Conservation (phyloP, 2,329 filamentous ascomycete genomes). For the Ophiostoma piceae region DNA sequence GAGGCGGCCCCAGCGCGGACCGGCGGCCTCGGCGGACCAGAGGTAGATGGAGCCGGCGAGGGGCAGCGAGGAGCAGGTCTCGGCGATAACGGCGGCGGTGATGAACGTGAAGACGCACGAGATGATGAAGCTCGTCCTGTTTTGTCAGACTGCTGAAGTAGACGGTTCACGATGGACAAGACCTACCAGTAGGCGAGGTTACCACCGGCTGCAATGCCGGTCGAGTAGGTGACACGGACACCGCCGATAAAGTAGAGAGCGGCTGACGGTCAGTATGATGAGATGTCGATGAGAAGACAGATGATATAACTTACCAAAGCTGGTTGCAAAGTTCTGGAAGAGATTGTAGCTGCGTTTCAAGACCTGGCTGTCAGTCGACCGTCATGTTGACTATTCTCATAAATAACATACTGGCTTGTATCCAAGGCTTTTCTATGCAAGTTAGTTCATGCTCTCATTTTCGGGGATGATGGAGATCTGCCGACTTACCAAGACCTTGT, state of each 20-base stretch:
- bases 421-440: background rate
- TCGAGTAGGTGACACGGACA: slow-evolving; percentile 24
- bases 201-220: slow-evolving; percentile 23
- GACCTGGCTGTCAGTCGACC: slow-evolving; percentile 2
- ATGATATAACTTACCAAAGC: slow-evolving; percentile 8
- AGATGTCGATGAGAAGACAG: background rate
- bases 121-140: slow-evolving; percentile 19
- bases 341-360: slow-evolving; percentile 24
- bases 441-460: background rate
- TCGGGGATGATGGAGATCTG: background rate
- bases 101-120: slow-evolving; percentile 22
- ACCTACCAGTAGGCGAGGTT: slow-evolving; percentile 25
- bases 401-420: slow-evolving; percentile 8
- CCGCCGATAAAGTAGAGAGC: slow-evolving; percentile 26
- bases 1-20: slow-evolving; percentile 48
- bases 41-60: slow-evolving; percentile 43
- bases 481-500: slow-evolving; percentile 1
- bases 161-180: background rate
- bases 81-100: slow-evolving; percentile 24
- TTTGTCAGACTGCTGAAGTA: background rate
- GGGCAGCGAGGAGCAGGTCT: slow-evolving; percentile 26
- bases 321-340: slow-evolving; percentile 24
- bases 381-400: background rate
- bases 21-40: slow-evolving; percentile 56
- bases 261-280: slow-evolving; percentile 1